Base-by-base conservation (phyloP, 441 rosid species). In the Raphanus hybrid region DNA sequence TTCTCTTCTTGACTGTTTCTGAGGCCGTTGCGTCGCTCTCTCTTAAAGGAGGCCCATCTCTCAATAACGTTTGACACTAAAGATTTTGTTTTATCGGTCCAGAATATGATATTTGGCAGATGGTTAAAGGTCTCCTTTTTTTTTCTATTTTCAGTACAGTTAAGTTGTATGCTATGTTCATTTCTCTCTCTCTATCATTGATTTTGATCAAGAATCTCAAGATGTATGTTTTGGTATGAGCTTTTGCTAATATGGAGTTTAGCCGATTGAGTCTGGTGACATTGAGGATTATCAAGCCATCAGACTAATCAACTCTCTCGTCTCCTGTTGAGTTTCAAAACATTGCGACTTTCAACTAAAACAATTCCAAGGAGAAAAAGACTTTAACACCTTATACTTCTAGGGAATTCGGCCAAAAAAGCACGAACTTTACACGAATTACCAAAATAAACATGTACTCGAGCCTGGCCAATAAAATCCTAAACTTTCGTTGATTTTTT, bases 1-100 rank as follows among this genome's bases (percentile, higher is more conserved):
- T 82, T 74, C 87, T 93, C 54, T 93, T 69, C 89, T 83, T 95
- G 83, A 87, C 97, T 6, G 90, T 90, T 10, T 93, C 89, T 29
- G 97, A 95, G 80, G 98, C 99, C 61, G 85, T 93, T 61, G 89
- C 96, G 52, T 82, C 89, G 29, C 90, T 91, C 35, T 86, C 95
- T 60, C 85, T 83, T 27, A 92, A 94, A 77, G 67, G 73, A 77
- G 67, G 73, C 69, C 86, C 84, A 61, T 76, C 87, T 34, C 78
- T 88, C 9, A 86, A n/a, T 82, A 64, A 77, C 62, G 90, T 84
- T 16, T 89, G 79, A 86, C 62, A n/a, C 4, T 14, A 45, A 45
- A 45, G 6, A 11, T 11, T 11, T 43, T 71, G 8, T 45, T 72
- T 10, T 57, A 4, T 20, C 12, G 61, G 37, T 79, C 79, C 72